Evolutionary conservation across 202 grass and related monocot genomes (phyloP).

Genomic region (Musa balbisiana): DNA sequence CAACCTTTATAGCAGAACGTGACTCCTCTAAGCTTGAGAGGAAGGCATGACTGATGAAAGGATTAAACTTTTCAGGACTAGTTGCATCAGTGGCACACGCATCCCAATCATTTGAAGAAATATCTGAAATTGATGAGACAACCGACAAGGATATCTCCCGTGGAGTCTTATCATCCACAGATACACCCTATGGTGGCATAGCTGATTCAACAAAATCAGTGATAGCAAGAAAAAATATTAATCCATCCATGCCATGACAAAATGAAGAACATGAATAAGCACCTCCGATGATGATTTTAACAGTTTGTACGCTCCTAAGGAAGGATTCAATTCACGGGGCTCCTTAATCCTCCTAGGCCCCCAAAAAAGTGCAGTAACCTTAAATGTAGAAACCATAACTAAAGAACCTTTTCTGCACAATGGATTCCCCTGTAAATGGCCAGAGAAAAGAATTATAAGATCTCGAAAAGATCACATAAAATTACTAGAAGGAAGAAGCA

Average conservation of each 20-base stretch:
- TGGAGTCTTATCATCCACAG: constrained; percentile 23
- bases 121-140: constrained; percentile 73
- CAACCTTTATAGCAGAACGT: constrained; percentile 68
- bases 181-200: constrained; percentile 33
- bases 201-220: constrained; percentile 20
- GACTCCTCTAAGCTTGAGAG: constrained; percentile 94
- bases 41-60: constrained; percentile 90
- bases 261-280: constrained; percentile 34
- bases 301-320: constrained; percentile 53
- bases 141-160: constrained; percentile 62
- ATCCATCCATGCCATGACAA: constrained; percentile 16
- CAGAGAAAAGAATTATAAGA: background rate
- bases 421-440: constrained; percentile 33
- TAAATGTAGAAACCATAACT: constrained; percentile 22
- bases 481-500: background rate
- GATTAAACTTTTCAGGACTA: constrained; percentile 50
- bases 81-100: constrained; percentile 63
- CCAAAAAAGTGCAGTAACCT: constrained; percentile 65
- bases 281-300: constrained; percentile 69
- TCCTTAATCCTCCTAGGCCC: constrained; percentile 36
- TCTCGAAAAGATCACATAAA: background rate
- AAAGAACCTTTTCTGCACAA: constrained; percentile 5
- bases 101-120: constrained; percentile 75
- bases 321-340: constrained; percentile 41
- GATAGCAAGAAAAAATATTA: constrained; percentile 14